A percentile compares a stretch with the other conserved stretches of the same genome.
These are phyloP conservation scores for Wickerhamiella lipophila DNA, from an alignment of 805 yeast genomes.

Conservation along the genomic window DNA sequence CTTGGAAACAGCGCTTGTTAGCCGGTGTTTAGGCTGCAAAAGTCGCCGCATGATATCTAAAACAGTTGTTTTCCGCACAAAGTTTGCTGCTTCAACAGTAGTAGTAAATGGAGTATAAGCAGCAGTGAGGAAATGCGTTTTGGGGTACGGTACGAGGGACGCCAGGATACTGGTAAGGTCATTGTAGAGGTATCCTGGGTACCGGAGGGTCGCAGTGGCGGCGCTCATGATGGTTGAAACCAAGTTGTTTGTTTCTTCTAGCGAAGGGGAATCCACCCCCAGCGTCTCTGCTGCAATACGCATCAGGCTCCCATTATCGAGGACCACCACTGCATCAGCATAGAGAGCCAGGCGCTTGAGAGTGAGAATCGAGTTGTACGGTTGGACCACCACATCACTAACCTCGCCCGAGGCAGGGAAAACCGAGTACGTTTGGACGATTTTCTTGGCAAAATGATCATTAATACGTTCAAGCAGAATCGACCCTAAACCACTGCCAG, in stretches of 20 bases:
- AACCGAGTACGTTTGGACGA: constrained; percentile 73
- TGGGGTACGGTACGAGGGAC: constrained; percentile 74
- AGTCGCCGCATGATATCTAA: constrained; percentile 77
- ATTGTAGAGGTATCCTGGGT: constrained; percentile 84
- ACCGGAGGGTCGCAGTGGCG: constrained; percentile 74
- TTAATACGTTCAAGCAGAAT: constrained; percentile 59
- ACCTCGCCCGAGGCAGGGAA: constrained; percentile 70
- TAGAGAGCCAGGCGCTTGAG: constrained; percentile 67
- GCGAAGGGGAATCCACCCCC: constrained; percentile 48
- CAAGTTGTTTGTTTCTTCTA: constrained; percentile 68
- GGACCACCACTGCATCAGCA: constrained; percentile 78
- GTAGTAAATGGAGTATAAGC: constrained; percentile 61
- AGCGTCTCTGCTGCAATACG: constrained; percentile 54
- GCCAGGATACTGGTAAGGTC: constrained; percentile 72
- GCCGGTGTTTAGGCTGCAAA: constrained; percentile 60
- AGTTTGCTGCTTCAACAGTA: constrained; percentile 50
- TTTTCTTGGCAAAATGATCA: constrained; percentile 72
- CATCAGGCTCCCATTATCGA: constrained; percentile 78
- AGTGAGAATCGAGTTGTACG: constrained; percentile 80
- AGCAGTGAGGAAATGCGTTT: constrained; percentile 60
- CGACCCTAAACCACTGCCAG: constrained; percentile 94
- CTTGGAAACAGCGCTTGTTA: constrained; percentile 42
- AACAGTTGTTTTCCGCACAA: constrained; percentile 58
- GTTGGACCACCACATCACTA: constrained; percentile 96
- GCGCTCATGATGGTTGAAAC: constrained; percentile 77